Base-by-base conservation (phyloP, 306 rosid genomes). In the Castanea crenata region DNA sequence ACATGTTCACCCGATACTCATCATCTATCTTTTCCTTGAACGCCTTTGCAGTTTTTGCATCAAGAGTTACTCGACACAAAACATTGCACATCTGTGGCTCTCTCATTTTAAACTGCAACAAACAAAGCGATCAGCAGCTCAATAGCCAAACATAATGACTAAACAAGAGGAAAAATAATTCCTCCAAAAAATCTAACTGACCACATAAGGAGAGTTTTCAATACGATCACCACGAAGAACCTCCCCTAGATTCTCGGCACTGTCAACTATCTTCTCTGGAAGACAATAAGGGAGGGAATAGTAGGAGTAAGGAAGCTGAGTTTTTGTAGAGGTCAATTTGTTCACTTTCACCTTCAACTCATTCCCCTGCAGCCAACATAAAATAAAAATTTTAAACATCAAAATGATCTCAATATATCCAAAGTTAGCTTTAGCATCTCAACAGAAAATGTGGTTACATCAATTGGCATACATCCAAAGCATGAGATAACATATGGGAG, bases 161-260 rank as follows among this genome's bases (percentile, higher is more conserved):
- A 78, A 71, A 73, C 7, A 75, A 49, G 11, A 70, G 73, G 59
- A 54, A 58, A 19, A 52, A 5, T 32, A 78, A n/a, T 5, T 44
- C 16, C 41, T 41, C 79, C 21, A 20, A 59, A 80, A 68, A 74
- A 46, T 14, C 68, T 38, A 78, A 80, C 87, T 59, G 69, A 90
- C 98, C 95, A 82, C 92, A 72, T 83, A 93, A 67, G 95, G 97
- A 75, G 98, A 93, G 87, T 93, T 93, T 71, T 93, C 97, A 7
- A 93, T 90, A 46, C 92, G 92, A 76, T 93, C 98, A 55, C 98
- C 98, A 34, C 98, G 91, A 81, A 93, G 98, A 70, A 93, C 93
- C 78, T 93, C 98, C 29, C 97, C 97, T n/a, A 93, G 97, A 89
- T 93, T 93, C 91, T 93, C 98, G 61, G 97, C 97, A 77, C 95